Evolutionary conservation across 495 filamentous ascomycete species (phyloP).

Genomic region (Penicillium silybi): DNA sequence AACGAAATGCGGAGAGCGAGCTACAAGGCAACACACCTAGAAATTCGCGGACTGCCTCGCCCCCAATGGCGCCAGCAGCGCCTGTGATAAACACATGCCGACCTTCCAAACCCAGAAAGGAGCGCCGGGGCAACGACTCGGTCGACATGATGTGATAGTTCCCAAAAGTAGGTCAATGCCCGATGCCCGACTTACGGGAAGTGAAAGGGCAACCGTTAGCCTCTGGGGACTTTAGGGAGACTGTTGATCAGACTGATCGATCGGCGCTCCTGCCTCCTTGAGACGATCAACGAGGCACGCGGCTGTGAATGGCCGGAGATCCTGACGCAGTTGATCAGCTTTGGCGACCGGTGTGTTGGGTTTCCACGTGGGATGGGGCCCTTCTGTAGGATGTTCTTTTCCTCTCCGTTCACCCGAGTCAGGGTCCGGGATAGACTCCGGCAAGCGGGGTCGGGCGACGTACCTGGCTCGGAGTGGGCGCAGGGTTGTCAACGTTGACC

Average conservation of each 20-base stretch:
- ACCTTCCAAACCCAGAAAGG: constrained; percentile 46
- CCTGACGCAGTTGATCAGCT: neutral
- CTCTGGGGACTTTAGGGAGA: neutral
- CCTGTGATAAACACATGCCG: constrained; percentile 57
- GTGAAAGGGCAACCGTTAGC: neutral
- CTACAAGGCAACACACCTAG: constrained; percentile 22
- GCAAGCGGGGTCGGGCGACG: neutral
- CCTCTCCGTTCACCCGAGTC: neutral
- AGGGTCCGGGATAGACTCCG: neutral
- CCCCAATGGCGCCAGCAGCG: constrained; percentile 51
- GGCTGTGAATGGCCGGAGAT: neutral
- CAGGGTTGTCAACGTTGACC: neutral
- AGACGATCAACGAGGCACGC: neutral
- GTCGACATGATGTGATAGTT: neutral
- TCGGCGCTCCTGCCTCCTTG: neutral
- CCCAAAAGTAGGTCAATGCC: neutral
- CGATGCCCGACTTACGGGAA: neutral
- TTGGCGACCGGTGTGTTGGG: neutral
- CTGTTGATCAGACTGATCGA: neutral
- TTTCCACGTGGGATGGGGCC: neutral
- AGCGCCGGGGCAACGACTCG: constrained; percentile 7
- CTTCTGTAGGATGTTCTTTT: neutral
- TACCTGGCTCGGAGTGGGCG: neutral
- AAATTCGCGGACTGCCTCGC: constrained; percentile 48
- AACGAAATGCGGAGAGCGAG: neutral